Evolutionary conservation across 2,329 filamentous ascomycete species (phyloP), one percentile per base, ranked within the genome.

Genomic region (Cercospora zeina): DNA sequence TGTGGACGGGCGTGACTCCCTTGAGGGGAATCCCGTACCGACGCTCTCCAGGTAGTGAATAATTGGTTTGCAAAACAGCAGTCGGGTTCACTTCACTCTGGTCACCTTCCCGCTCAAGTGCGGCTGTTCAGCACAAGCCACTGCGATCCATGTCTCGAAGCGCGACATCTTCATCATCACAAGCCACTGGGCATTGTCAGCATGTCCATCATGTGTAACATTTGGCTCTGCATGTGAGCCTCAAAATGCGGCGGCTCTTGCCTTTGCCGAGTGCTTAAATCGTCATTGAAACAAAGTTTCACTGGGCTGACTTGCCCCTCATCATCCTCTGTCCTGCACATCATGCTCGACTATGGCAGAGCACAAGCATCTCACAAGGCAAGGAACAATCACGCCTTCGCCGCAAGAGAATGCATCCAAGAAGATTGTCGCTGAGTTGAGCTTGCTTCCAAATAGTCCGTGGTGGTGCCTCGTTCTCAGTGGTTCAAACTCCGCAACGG

Each of bases 391-490:
- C 19, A 37, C n/a, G 36, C 11, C 51, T 24, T 54, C 21, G 14
- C 21, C 21, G 42, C 21, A 47, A 47, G 4, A 37, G 16, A 39
- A 34, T 14, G 13, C 33, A 19, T 37, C 7, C 30, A 14, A 7
- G 16, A 16, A 27, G 49, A 27, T n/a, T 27, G 2, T 24, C 4
- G 7, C 49, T 31, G 13, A 31, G 27, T 24, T 31, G 16, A 56
- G 36, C 33, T 56, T n/a, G 24, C 37, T 58, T 58, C 55, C 55
- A 58, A 58, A 58, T 58, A 49, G 16, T 4, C n/a, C 11, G 27
- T 6, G 16, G 27, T 21, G 9, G 8, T 34, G 2, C 30, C 27
- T 58, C 8, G 14, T 47, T 30, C 55, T 58, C 39, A 58, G 37
- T 58, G 55, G 55, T 19, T 16, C 42, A 31, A 30, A n/a, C 39